These are phyloP conservation scores for Evansstolkia leycettana DNA, from an alignment of 495 filamentous ascomycete species.

Conservation along the genomic window DNA sequence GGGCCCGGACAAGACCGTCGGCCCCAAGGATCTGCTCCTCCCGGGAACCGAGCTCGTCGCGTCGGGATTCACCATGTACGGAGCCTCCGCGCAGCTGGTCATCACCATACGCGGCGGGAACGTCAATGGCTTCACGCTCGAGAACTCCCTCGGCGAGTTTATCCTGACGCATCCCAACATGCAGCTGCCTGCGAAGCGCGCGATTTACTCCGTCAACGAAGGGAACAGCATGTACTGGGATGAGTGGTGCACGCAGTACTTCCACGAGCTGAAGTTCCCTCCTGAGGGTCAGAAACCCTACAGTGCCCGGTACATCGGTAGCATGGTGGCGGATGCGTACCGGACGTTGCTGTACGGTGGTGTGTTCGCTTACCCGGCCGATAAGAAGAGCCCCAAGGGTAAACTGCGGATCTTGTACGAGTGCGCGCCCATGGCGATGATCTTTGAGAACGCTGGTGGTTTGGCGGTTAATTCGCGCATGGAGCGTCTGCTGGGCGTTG, in stretches of 20 bases:
- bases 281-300: conserved; percentile 74
- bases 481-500: conserved; percentile 77
- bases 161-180: conserved; percentile 96
- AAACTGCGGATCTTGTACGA: conserved; percentile 97
- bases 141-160: conserved; percentile 93
- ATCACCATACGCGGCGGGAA: conserved; percentile 89
- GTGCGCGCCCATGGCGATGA: conserved; percentile 98
- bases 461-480: conserved; percentile 82
- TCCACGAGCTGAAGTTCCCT: conserved; percentile 74
- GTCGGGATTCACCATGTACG: conserved; percentile 98
- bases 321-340: conserved; percentile 98
- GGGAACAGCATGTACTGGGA: conserved; percentile 96
- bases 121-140: conserved; percentile 96
- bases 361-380: conserved; percentile 93
- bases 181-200: conserved; percentile 62
- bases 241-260: conserved; percentile 75
- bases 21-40: conserved; percentile 71
- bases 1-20: conserved; percentile 43
- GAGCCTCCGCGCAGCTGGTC: conserved; percentile 88
- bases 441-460: conserved; percentile 97
- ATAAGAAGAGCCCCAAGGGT: conserved; percentile 96
- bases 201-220: conserved; percentile 98
- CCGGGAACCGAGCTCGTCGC: conserved; percentile 88
- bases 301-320: conserved; percentile 86
- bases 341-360: conserved; percentile 90